Percentiles rank a stretch among this genome's conserved stretches.
Evolutionary conservation across 2,329 filamentous ascomycete genomes (phyloP).

Genomic region (Diaporthe citriasiana): DNA sequence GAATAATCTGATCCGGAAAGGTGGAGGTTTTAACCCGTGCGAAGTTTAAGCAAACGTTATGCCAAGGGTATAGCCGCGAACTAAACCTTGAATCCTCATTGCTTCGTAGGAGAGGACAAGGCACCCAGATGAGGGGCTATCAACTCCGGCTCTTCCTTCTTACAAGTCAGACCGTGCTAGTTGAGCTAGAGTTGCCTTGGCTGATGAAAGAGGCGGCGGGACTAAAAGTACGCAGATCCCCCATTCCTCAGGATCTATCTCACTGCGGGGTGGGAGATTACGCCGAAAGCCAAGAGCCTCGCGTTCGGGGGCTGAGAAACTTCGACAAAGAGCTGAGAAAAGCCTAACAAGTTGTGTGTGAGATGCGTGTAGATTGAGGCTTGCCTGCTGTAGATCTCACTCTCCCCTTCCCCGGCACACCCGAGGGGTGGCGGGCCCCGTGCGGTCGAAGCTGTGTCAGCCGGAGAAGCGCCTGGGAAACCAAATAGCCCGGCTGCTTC

Average conservation of each 20-base stretch:
- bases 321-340: background rate
- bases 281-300: slow-evolving; percentile 13
- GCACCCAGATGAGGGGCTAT: background rate
- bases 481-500: background rate
- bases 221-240: background rate
- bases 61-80: background rate
- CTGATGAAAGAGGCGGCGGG: slow-evolving; percentile 27
- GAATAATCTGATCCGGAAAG: background rate
- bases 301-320: background rate
- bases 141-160: background rate
- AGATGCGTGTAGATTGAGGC: background rate
- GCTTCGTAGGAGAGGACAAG: background rate
- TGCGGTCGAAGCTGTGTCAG: background rate
- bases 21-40: background rate
- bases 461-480: background rate
- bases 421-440: background rate
- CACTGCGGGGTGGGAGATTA: slow-evolving; percentile 21
- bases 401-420: background rate
- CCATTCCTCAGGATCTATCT: slow-evolving; percentile 9
- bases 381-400: background rate
- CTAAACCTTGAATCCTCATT: background rate
- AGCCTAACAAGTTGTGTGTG: background rate
- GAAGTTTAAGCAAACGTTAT: background rate
- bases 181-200: slow-evolving; percentile 9
- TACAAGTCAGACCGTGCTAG: background rate